These are phyloP conservation scores for Melanogaster broomeanus DNA, from an alignment of 768 basidiomycete genomes.

Conservation along the genomic window DNA sequence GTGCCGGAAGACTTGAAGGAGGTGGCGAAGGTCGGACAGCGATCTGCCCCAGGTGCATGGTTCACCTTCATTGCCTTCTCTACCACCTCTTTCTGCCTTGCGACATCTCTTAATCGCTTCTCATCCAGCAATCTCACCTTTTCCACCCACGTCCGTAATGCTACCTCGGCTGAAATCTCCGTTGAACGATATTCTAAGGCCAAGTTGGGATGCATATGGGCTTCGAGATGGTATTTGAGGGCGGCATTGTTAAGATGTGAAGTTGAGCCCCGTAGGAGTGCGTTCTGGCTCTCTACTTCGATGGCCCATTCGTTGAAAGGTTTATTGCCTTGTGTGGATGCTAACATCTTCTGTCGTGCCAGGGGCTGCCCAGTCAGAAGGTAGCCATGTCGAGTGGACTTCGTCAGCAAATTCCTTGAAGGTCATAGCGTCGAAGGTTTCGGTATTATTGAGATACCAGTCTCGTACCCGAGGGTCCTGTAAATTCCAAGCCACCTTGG, in stretches of 20 bases:
- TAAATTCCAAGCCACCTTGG: slow-evolving; percentile 4
- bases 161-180: too few species aligned
- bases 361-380: too few species aligned
- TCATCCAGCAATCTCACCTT: too few species aligned
- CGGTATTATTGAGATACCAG: slow-evolving; percentile 6
- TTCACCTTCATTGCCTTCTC: too few species aligned
- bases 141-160: too few species aligned
- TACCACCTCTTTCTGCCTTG: too few species aligned
- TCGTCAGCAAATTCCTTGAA: slow-evolving; percentile 4
- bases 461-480: not conserved
- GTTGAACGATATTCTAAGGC: not conserved
- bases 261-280: not conserved
- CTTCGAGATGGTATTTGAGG: slow-evolving; percentile 1
- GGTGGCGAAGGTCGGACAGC: too few species aligned
- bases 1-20: too few species aligned
- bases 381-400: not conserved
- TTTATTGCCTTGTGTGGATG: not conserved
- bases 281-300: not conserved
- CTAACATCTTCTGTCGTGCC: too few species aligned
- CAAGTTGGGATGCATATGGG: not conserved
- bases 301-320: slow-evolving; percentile 3
- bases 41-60: too few species aligned
- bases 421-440: not conserved
- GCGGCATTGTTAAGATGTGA: not conserved
- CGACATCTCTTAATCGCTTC: too few species aligned